These are phyloP conservation scores for Aspergillus fumigatiaffinis DNA, from an alignment of 2,329 filamentous ascomycete species.

Conservation along the genomic window DNA sequence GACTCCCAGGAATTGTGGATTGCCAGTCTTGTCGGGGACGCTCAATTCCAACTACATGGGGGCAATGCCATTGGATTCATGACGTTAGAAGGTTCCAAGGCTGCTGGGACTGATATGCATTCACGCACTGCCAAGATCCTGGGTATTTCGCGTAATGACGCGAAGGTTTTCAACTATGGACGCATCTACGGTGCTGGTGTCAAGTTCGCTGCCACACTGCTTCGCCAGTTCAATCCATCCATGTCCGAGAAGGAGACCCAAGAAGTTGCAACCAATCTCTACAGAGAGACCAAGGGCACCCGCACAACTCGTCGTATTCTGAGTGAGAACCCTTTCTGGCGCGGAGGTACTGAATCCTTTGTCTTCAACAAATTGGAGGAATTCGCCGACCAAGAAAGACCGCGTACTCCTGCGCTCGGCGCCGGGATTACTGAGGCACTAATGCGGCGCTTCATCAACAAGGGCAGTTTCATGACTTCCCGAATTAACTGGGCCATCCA, in stretches of 20 bases:
- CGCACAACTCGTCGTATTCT: slow-evolving; percentile 74
- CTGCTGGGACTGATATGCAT: slow-evolving; percentile 88
- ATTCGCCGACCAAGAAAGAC: slow-evolving; percentile 90
- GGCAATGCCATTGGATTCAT: slow-evolving; percentile 98
- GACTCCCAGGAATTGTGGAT: slow-evolving; percentile 99
- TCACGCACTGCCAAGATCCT: slow-evolving; percentile 89
- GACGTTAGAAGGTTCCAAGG: slow-evolving; percentile 95
- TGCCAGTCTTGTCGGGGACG: slow-evolving; percentile 88
- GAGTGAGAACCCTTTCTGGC: slow-evolving; percentile 78
- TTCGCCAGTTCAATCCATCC: slow-evolving; percentile 87
- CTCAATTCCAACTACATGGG: slow-evolving; percentile 90
- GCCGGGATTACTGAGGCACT: slow-evolving; percentile 95
- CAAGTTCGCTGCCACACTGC: slow-evolving; percentile 83
- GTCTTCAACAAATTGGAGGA: slow-evolving; percentile 98
- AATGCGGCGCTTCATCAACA: slow-evolving; percentile 81
- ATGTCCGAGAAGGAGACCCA: slow-evolving; percentile 76
- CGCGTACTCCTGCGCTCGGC: slow-evolving; percentile 85
- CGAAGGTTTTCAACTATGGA: slow-evolving; percentile 98
- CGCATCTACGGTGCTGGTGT: slow-evolving; percentile 97
- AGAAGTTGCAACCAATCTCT: slow-evolving; percentile 73
- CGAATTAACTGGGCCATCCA: slow-evolving; percentile 99
- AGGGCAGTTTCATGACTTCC: slow-evolving; percentile 88
- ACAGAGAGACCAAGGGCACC: slow-evolving; percentile 82
- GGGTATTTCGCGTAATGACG: slow-evolving; percentile 89
- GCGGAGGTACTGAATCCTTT: slow-evolving; percentile 92